Evolutionary conservation across 768 basidiomycete genomes (phyloP).

Genomic region (Cubamyces lactineus): DNA sequence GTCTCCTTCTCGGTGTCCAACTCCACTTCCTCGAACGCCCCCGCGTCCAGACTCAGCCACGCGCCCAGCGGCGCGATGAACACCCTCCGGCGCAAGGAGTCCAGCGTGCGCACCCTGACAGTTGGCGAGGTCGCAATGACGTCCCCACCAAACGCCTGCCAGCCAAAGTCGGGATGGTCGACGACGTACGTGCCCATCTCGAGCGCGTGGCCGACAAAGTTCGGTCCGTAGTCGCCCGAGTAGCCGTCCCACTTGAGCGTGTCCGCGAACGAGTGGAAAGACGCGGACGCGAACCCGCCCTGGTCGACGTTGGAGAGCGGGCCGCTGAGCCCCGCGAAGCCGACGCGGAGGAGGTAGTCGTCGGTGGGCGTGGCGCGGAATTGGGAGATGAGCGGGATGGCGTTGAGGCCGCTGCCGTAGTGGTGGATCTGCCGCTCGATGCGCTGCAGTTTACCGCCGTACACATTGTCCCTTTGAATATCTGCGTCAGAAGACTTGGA

Average conservation of each 20-base stretch:
- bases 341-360: constrained; percentile 54
- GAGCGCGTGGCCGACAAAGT: constrained; percentile 58
- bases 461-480: constrained; percentile 54
- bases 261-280: constrained; percentile 62
- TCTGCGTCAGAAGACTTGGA: neutral
- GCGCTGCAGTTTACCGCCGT: constrained; percentile 56
- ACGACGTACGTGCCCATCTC: constrained; percentile 49
- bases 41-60: constrained; percentile 52
- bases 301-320: constrained; percentile 60
- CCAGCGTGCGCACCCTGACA: constrained; percentile 48
- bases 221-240: constrained; percentile 63
- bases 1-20: constrained; percentile 44
- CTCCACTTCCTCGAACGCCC: constrained; percentile 49
- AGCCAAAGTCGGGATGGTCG: constrained; percentile 60
- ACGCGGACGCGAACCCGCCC: constrained; percentile 60
- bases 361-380: constrained; percentile 52
- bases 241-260: constrained; percentile 61
- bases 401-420: constrained; percentile 59
- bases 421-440: constrained; percentile 63
- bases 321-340: constrained; percentile 55
- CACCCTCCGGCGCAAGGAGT: constrained; percentile 53
- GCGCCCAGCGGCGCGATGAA: constrained; percentile 54
- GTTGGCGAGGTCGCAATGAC: constrained; percentile 45
- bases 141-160: constrained; percentile 61
- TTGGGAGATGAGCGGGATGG: constrained; percentile 53